Base-by-base conservation (phyloP, 257 asterid species). In the Solanum tacnaense region DNA sequence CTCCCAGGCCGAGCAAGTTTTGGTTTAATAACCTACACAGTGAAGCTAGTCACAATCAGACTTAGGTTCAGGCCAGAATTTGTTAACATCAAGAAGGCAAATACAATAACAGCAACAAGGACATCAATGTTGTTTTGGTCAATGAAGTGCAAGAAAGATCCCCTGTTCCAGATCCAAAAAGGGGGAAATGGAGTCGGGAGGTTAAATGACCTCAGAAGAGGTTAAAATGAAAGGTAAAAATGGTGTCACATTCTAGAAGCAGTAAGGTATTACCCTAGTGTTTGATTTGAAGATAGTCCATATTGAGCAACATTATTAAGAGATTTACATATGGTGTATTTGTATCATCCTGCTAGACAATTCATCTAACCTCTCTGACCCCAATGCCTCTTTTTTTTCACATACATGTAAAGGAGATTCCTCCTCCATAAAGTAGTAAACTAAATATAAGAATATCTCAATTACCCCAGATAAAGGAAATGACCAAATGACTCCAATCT, bases 1-100 rank as follows among this genome's bases (percentile, higher is more conserved):
- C 99, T 94, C 88, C 99, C 99, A 70, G 94, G 98, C 92, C 97
- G 92, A 83, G 96, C 91, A 78, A 87, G 98, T 91, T 96, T 97
- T 85, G 99, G 99, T 91, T 96, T 96, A 86, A 97, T 93, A 88
- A 96, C 99, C 99, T 96, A 91, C 74, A 27, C 16, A 88, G 86
- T n/a, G 67, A 84, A 90, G 85, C 88, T 85, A 87, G 87, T 21
- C 79, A 32, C 27, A 86, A 84, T 79, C 89, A 93, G 90, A 72
- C 85, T 86, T 36, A 86, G 32, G 67, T 35, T 67, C 16, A 67
- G 44, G 85, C 20, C 5, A 1, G 44, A 49, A 49, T 10, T 72
- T 84, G 87, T 72, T 68, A 70, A 31, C 41, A 60, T 34, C 32
- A 65, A 73, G 84, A 83, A 87, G 72, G 70, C 23, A 73, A 74